Base-by-base conservation (phyloP, 306 rosid species). In the Calophaca sinica region DNA sequence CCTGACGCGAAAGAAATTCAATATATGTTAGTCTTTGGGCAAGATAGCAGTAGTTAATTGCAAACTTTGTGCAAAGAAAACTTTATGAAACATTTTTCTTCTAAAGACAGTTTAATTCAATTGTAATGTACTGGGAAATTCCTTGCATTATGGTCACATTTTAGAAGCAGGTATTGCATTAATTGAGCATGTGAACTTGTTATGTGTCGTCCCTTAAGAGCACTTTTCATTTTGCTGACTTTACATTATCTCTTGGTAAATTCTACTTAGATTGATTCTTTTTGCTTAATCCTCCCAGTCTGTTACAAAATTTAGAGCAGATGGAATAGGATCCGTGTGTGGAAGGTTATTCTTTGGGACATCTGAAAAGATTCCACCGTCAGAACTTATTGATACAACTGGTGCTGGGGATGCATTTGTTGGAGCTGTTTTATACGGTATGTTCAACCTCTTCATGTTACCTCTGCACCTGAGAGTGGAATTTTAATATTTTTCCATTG, bases 391-490 rank as follows among this genome's bases (percentile, higher is more conserved):
- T 44, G 99, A 96, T 75, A 89, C 99, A 61, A 92, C 98, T 7
- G 99, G 99, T 79, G 99, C 98, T 32, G 99, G 99, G 35, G 99
- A 96, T 86, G 91, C 97, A 78, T 96, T 96, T 70, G 78, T 89
- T 57, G 99, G 99, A 83, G 98, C 97, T 70, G 88, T 92, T 81
- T 70, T 96, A 60, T 96, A 90, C 69, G 89, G 99, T 94, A 74
- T 57, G 83, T 69, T 73, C 48, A n/a, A 14, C 50, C 36, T 44
- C 13, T 55, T 61, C 45, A 64, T 38, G 9, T 52, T 9, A 28
- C 0, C 58, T 49, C 13, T 62, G 39, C 68, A 35, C 55, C 3
- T 35, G 55, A 20, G 10, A 36, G 55, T 39, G 2, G 46, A 67
- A 50, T 74, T 80, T 31, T 39, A 7, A 41, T 14, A 29, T 41